Evolutionary conservation across 371 early-diverging fungal genomes (phyloP).

Genomic region (Syncephalastrum sp.): DNA sequence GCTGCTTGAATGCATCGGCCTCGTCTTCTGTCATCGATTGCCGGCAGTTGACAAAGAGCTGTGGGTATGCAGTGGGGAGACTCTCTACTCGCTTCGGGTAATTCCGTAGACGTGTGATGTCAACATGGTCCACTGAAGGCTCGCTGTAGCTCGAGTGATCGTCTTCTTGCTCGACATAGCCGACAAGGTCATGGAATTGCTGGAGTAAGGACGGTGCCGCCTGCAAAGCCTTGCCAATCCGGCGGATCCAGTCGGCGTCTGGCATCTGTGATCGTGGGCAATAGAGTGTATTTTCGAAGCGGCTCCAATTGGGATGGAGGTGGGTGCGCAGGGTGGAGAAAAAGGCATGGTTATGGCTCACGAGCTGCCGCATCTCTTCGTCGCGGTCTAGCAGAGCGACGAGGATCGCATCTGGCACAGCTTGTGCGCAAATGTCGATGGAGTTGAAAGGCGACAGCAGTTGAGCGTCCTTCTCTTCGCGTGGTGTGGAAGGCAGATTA

Average conservation of each 20-base stretch:
- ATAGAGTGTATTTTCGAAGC: conserved; percentile 39
- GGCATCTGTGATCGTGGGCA: conserved; percentile 24
- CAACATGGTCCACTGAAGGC: conserved; percentile 40
- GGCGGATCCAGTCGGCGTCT: conserved; percentile 41
- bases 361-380: conserved; percentile 45
- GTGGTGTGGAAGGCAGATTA: conserved; percentile 7
- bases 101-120: conserved; percentile 41
- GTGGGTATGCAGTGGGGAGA: conserved; percentile 51
- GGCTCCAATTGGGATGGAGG: conserved; percentile 29
- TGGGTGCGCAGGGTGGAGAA: conserved; percentile 29
- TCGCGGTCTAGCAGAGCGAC: conserved; percentile 45
- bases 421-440: conserved; percentile 41
- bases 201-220: conserved; percentile 25
- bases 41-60: conserved; percentile 52
- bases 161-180: conserved; percentile 26
- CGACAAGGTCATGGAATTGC: conserved; percentile 44
- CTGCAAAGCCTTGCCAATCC: conserved; percentile 25
- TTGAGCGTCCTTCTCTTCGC: conserved; percentile 15
- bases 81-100: conserved; percentile 29
- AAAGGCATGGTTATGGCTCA: conserved; percentile 30
- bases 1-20: conserved; percentile 18
- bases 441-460: conserved; percentile 27
- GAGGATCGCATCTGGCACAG: conserved; percentile 41
- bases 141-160: conserved; percentile 10
- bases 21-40: conserved; percentile 17